Percentiles rank a stretch among this genome's conserved stretches.
phyloP scores from a whole-genome alignment of 2,329 filamentous ascomycete species.

The Sporothrix mexicana region DNA sequence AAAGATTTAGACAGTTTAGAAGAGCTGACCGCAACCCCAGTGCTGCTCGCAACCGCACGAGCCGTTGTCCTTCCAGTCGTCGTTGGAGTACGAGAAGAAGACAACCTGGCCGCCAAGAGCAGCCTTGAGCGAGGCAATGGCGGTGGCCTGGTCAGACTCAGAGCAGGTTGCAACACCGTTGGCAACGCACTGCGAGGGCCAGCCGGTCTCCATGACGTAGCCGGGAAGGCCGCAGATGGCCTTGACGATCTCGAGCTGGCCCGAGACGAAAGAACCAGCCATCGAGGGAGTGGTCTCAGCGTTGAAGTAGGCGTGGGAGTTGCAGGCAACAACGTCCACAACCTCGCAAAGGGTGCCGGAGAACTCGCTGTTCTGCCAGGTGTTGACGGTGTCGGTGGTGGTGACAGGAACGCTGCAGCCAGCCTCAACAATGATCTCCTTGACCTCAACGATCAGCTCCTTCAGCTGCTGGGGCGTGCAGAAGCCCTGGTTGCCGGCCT shows the following conservation, averaged over 20 bases:
- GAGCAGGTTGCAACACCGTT: constrained; percentile 78
- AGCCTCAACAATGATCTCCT: constrained; percentile 63
- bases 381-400: constrained; percentile 83
- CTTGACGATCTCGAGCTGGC: constrained; percentile 75
- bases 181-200: constrained; percentile 72
- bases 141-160: constrained; percentile 67
- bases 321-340: constrained; percentile 81
- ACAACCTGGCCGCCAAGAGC: constrained; percentile 70
- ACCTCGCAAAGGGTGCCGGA: constrained; percentile 67
- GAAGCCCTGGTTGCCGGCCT: constrained; percentile 79
- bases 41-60: constrained; percentile 75
- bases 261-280: constrained; percentile 77
- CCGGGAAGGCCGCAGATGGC: constrained; percentile 74
- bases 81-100: constrained; percentile 82
- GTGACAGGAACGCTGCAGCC: constrained; percentile 79
- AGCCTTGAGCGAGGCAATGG: constrained; percentile 73
- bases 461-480: constrained; percentile 69
- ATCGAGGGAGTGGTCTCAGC: constrained; percentile 62
- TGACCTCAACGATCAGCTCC: constrained; percentile 71
- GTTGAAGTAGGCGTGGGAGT: constrained; percentile 97
- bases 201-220: constrained; percentile 89
- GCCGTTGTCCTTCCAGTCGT: constrained; percentile 79
- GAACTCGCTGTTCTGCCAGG: constrained; percentile 71
- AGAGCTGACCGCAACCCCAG: constrained; percentile 71
- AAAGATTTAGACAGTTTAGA: constrained; percentile 24